Base-by-base conservation (phyloP, 2,329 filamentous ascomycete species). In the Pseudogymnoascus sp. region DNA sequence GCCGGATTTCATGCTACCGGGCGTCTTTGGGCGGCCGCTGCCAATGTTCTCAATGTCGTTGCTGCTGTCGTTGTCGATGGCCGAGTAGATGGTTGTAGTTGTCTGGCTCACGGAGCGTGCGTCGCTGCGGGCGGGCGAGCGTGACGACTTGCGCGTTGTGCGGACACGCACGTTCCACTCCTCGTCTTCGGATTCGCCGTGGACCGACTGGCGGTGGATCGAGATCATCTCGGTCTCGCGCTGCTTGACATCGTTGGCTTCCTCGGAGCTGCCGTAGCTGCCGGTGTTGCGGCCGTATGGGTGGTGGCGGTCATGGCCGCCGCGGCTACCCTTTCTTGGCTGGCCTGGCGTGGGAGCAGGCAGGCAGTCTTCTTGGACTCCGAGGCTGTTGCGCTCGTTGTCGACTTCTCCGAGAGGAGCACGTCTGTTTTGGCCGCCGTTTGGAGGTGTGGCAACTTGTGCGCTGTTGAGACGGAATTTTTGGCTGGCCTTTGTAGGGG, bases 331-430 rank as follows among this genome's bases (percentile, higher is more conserved):
- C 79, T 99, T 97, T 63, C 94, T 85, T 26, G 94, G 94, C 72
- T 99, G 94, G 2, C 94, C 94, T 0, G 94, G 94, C 3, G 94
- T 99, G 2, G 94, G 94, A 0, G 92, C 92, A 2, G 94, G 94
- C 4, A 99, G 82, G 67, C 95, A 95, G 70, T 96, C 92, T 65
- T 96, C 91, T 69, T 89, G 83, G n/a, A 84, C 80, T 57, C 82
- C 81, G 65, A 82, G 78, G 66, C 82, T 84, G 69, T 79, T 82
- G 68, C 80, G 76, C 60, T 96, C 95, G 65, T 89, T 83, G 68
- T 95, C 90, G 63, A 99, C 89, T 74, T 99, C 94, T 59, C 92
- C 92, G n/a, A 99, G 82, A 3, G 94, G 92, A 30, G 90, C 85
- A 61, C 94, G 84, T 70, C 85, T 84, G 6, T 88, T 87, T 18